Evolutionary conservation across 202 grass and related monocot genomes (phyloP).

Genomic region (Elaeis oleifera): DNA sequence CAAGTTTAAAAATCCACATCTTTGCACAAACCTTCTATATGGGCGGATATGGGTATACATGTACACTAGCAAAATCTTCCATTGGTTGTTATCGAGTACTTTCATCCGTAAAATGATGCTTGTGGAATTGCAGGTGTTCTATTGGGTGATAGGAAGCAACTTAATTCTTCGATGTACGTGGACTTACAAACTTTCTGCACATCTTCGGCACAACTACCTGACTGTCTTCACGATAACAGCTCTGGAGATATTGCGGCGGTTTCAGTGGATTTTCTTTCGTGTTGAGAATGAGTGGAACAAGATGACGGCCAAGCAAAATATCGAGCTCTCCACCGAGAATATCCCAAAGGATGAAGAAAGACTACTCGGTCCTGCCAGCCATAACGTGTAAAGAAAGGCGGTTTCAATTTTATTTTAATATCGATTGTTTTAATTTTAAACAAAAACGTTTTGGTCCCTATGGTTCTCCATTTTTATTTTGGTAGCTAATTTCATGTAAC

Average conservation of each 20-base stretch:
- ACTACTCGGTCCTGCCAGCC: slow-evolving; percentile 55
- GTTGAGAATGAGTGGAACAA: slow-evolving; percentile 98
- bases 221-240: slow-evolving; percentile 73
- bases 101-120: too few species aligned
- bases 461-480: too few species aligned
- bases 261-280: slow-evolving; percentile 94
- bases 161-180: slow-evolving; percentile 81
- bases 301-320: slow-evolving; percentile 62
- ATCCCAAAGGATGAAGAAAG: slow-evolving; percentile 49
- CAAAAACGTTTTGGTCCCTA: too few species aligned
- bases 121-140: slow-evolving; percentile 50
- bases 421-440: too few species aligned
- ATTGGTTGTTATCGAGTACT: not conserved
- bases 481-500: too few species aligned
- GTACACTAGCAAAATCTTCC: not conserved
- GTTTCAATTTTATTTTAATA: too few species aligned
- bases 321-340: slow-evolving; percentile 58
- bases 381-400: slow-evolving; percentile 38
- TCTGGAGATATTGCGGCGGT: slow-evolving; percentile 76
- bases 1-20: slow-evolving; percentile 75
- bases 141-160: slow-evolving; percentile 86
- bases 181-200: slow-evolving; percentile 97
- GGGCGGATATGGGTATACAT: slow-evolving; percentile 58
- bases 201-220: slow-evolving; percentile 91
- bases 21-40: slow-evolving; percentile 54